A percentile compares a stretch with the other conserved stretches of the same genome.
Evolutionary conservation across 805 yeast genomes (phyloP).

Genomic region (Candida hispaniensis): DNA sequence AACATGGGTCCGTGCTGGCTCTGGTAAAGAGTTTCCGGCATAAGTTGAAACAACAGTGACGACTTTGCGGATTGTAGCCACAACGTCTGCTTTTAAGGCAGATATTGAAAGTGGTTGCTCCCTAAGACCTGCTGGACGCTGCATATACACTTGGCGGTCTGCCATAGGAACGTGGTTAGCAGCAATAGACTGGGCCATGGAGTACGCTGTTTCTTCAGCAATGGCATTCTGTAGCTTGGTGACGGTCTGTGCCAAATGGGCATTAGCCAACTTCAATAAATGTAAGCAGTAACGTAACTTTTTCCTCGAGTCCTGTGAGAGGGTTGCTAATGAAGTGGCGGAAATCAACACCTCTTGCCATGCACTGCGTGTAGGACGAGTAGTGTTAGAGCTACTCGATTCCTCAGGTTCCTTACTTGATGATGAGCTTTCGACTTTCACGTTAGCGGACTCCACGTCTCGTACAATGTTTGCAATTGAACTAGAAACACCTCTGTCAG

Average conservation of each 20-base stretch:
- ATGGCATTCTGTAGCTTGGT: conserved; percentile 48
- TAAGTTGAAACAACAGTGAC: conserved; percentile 77
- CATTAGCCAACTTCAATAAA: conserved; percentile 68
- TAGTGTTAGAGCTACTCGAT: background rate
- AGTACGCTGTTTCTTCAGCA: conserved; percentile 29
- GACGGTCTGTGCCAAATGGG: conserved; percentile 59
- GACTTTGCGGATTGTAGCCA: conserved; percentile 79
- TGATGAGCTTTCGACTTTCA: background rate
- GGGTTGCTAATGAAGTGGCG: conserved; percentile 30
- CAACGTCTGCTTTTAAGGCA: conserved; percentile 64
- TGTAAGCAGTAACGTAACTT: conserved; percentile 71
- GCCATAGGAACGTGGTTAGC: conserved; percentile 30
- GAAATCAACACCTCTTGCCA: conserved; percentile 28
- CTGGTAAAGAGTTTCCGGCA: conserved; percentile 64
- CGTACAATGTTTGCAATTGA: background rate
- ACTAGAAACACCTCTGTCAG: background rate
- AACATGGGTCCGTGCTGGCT: conserved; percentile 69
- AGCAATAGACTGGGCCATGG: conserved; percentile 23
- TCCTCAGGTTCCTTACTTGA: background rate
- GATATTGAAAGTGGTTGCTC: conserved; percentile 23
- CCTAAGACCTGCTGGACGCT: conserved; percentile 9
- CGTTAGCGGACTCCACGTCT: background rate
- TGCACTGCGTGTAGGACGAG: conserved; percentile 16
- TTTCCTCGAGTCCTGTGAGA: conserved; percentile 62
- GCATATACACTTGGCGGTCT: conserved; percentile 19